Percentiles rank a stretch among this genome's conserved stretches.
Conservation (phyloP, 1,139 yeast genomes). For the Scheffersomyces parashehatae region DNA sequence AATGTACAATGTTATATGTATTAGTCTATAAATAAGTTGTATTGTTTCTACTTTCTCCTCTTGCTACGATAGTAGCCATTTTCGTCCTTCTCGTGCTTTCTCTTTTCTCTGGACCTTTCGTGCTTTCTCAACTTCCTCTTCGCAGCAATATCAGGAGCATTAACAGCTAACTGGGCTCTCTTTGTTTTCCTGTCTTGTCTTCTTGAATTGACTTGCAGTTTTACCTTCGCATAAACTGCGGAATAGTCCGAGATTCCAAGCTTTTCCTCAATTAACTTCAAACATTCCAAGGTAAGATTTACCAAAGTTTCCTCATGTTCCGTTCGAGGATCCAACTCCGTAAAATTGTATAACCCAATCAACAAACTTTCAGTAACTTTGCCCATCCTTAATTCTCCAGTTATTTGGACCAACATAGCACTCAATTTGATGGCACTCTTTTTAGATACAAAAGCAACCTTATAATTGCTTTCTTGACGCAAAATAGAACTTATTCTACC, state of each 20-base stretch:
- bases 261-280: constrained; percentile 65
- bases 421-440: constrained; percentile 62
- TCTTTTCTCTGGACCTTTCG: constrained; percentile 70
- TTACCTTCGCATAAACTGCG: constrained; percentile 62
- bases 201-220: constrained; percentile 56
- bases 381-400: constrained; percentile 35
- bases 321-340: constrained; percentile 42
- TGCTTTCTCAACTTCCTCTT: constrained; percentile 76
- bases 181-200: constrained; percentile 77
- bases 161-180: constrained; percentile 73
- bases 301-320: constrained; percentile 51
- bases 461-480: constrained; percentile 59
- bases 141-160: constrained; percentile 81
- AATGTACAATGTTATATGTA: too few species aligned
- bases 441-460: constrained; percentile 59
- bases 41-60: constrained; percentile 36
- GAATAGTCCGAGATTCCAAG: constrained; percentile 76
- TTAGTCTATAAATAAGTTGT: too few species aligned
- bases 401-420: constrained; percentile 57
- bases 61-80: constrained; percentile 74
- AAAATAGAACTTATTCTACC: constrained; percentile 60
- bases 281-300: constrained; percentile 65
- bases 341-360: constrained; percentile 59
- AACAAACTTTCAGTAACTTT: constrained; percentile 50
- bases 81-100: constrained; percentile 72